Conservation (phyloP, 2,329 filamentous ascomycete genomes). For the Penicillium sp. region DNA sequence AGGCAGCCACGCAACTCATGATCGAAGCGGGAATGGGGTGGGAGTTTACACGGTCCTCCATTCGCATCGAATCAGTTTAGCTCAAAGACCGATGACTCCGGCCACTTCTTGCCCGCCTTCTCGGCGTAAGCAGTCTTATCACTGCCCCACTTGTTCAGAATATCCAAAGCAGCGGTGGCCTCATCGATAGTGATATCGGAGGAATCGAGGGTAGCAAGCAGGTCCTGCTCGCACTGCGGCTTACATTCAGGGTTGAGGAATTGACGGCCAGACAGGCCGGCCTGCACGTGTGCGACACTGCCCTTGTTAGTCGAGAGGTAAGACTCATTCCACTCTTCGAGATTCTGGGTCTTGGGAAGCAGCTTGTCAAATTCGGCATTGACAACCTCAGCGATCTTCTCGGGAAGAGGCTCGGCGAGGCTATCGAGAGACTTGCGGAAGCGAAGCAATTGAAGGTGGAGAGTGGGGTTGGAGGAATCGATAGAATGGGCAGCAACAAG, state of each 20-base stretch:
- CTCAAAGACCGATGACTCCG: conserved; percentile 33
- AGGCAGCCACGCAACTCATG: neutral
- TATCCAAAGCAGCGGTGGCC: conserved; percentile 47
- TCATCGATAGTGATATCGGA: conserved; percentile 48
- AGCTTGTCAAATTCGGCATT: conserved; percentile 58
- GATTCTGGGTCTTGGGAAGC: conserved; percentile 48
- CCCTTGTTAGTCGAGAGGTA: conserved; percentile 56
- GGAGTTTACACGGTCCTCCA: neutral
- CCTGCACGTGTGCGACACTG: conserved; percentile 55
- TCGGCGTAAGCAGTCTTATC: conserved; percentile 44
- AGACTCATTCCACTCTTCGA: conserved; percentile 57
- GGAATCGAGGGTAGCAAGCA: conserved; percentile 52
- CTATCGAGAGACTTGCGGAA: conserved; percentile 57
- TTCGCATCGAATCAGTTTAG: conserved; percentile 14
- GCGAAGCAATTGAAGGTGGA: conserved; percentile 65
- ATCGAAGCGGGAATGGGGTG: neutral
- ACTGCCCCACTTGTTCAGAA: conserved; percentile 47
- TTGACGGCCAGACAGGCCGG: conserved; percentile 53
- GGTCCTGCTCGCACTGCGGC: conserved; percentile 51
- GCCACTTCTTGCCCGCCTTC: conserved; percentile 36
- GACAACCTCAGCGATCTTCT: conserved; percentile 61
- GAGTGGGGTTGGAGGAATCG: conserved; percentile 58
- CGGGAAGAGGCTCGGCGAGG: conserved; percentile 51
- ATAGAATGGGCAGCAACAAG: conserved; percentile 64
- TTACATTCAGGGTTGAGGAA: conserved; percentile 51